phyloP scores from a whole-genome alignment of 495 filamentous ascomycete genomes.

The Penicillium cinerascens region DNA sequence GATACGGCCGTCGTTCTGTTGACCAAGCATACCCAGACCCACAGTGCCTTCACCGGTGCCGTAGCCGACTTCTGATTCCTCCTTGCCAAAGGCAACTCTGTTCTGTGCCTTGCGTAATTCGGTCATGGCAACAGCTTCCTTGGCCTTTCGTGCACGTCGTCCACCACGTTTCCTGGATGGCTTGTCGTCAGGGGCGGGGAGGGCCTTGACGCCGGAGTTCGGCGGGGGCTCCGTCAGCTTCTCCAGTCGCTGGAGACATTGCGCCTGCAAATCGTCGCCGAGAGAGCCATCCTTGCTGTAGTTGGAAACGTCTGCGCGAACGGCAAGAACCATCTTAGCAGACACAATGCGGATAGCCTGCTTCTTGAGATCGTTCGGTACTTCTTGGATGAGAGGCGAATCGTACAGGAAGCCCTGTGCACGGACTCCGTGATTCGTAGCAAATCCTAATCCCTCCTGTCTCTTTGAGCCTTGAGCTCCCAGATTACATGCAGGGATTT shows the following conservation, averaged over 20 bases:
- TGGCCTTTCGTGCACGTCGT: slow-evolving; percentile 86
- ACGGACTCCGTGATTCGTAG: slow-evolving; percentile 87
- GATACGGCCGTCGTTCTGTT: slow-evolving; percentile 80
- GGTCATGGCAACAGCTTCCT: slow-evolving; percentile 96
- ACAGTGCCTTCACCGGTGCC: slow-evolving; percentile 81
- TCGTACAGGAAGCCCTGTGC: slow-evolving; percentile 94
- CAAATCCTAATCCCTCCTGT: slow-evolving; percentile 76
- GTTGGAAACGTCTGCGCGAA: slow-evolving; percentile 85
- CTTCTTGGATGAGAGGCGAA: slow-evolving; percentile 77
- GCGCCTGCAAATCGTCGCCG: slow-evolving; percentile 77
- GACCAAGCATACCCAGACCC: slow-evolving; percentile 93
- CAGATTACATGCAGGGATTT: slow-evolving; percentile 90
- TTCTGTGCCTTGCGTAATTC: slow-evolving; percentile 96
- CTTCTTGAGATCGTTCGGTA: slow-evolving; percentile 81
- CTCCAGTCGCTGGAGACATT: slow-evolving; percentile 84
- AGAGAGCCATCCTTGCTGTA: slow-evolving; percentile 74
- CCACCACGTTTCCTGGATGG: slow-evolving; percentile 91
- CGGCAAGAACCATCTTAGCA: slow-evolving; percentile 88
- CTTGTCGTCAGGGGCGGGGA: slow-evolving; percentile 95
- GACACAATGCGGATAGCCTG: slow-evolving; percentile 96
- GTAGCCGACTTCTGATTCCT: slow-evolving; percentile 92
- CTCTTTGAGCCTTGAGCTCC: slow-evolving; percentile 86
- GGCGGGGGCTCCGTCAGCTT: slow-evolving; percentile 93
- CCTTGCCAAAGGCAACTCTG: slow-evolving; percentile 91
- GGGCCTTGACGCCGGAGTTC: slow-evolving; percentile 80